Conservation (phyloP, 2,329 filamentous ascomycete species). For the Colletotrichum karsti region DNA sequence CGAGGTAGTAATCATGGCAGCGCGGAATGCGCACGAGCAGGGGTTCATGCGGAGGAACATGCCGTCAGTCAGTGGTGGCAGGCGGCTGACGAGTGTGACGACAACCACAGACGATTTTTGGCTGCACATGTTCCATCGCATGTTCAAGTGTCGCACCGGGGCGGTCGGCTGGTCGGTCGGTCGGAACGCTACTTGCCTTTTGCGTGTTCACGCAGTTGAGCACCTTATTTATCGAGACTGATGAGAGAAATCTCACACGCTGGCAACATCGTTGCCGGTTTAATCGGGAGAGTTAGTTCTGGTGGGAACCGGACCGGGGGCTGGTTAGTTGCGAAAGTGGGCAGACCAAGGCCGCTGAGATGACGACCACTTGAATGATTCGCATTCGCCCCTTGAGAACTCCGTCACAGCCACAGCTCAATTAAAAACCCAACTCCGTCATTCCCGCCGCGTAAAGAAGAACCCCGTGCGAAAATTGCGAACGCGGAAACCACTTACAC, state of each 20-base stretch:
- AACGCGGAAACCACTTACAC: background rate
- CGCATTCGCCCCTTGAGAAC: constrained; percentile 15
- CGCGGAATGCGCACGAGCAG: background rate
- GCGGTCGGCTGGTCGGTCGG: background rate
- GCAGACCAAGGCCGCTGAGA: constrained; percentile 13
- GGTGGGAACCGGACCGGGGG: background rate
- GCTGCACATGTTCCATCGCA: background rate
- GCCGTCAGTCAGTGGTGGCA: background rate
- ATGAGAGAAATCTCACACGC: background rate
- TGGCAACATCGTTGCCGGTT: background rate
- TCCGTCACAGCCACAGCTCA: constrained; percentile 24
- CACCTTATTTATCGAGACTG: too few species aligned
- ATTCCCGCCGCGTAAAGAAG: background rate
- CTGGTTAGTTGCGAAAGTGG: background rate
- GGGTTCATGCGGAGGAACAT: background rate
- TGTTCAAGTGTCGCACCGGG: background rate
- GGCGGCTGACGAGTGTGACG: constrained; percentile 8
- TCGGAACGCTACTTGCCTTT: background rate
- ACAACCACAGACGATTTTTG: background rate
- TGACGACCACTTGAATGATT: constrained; percentile 21
- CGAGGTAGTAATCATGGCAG: background rate
- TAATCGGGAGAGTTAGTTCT: background rate
- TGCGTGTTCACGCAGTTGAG: too few species aligned
- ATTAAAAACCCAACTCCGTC: constrained; percentile 5
- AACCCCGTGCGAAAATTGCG: background rate